These are phyloP conservation scores for Curvularia hawaiiensis DNA, from an alignment of 2,329 filamentous ascomycete genomes.

Conservation along the genomic window DNA sequence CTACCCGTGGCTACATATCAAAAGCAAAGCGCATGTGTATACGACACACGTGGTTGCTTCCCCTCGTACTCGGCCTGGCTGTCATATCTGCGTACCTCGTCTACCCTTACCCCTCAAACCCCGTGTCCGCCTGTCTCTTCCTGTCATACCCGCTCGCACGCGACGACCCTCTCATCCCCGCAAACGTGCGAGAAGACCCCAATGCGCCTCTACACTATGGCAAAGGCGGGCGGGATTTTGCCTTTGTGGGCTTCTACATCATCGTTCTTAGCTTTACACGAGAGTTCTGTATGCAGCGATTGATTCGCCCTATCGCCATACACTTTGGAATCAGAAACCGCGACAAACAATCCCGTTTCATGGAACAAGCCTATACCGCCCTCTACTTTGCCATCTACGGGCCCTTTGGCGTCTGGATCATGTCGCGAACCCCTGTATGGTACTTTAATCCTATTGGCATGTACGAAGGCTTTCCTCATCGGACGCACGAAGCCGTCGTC, in stretches of 20 bases:
- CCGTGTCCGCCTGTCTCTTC: conserved; percentile 81
- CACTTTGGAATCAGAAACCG: conserved; percentile 71
- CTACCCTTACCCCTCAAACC: conserved; percentile 79
- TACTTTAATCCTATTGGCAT: conserved; percentile 92
- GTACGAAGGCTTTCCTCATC: conserved; percentile 88
- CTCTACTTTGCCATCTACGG: conserved; percentile 86
- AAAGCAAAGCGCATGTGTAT: conserved; percentile 54
- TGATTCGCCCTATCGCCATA: conserved; percentile 77
- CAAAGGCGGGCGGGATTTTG: conserved; percentile 85
- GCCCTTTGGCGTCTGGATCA: conserved; percentile 85
- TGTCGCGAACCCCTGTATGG: conserved; percentile 90
- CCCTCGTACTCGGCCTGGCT: conserved; percentile 69
- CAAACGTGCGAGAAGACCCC: conserved; percentile 45
- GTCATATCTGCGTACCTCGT: conserved; percentile 72
- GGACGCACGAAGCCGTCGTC: conserved; percentile 77
- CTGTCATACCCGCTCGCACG: conserved; percentile 80
- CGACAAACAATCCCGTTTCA: conserved; percentile 86
- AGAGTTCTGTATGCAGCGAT: conserved; percentile 93
- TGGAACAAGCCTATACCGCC: conserved; percentile 95
- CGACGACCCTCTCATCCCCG: conserved; percentile 39
- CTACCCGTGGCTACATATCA: conserved; percentile 51
- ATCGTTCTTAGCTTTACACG: conserved; percentile 90
- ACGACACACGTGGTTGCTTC: conserved; percentile 67
- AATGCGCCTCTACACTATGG: conserved; percentile 69
- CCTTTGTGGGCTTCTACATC: conserved; percentile 88